Conservation (phyloP, 768 basidiomycete genomes). For the Boletus coccyginus region DNA sequence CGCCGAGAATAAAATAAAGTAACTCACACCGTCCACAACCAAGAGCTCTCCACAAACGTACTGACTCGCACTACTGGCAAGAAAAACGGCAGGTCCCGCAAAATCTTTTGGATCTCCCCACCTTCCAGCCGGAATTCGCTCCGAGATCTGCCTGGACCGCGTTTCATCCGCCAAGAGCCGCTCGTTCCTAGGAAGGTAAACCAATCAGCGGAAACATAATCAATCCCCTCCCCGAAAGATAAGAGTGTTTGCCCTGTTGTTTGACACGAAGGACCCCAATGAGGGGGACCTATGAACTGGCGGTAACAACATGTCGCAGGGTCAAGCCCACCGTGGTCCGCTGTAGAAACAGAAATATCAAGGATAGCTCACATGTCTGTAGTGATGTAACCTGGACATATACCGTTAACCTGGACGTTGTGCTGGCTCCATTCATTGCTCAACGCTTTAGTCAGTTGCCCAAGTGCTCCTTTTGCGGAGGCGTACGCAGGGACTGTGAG, state of each 20-base stretch:
- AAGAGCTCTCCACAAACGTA: constrained; percentile 70
- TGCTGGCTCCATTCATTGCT: constrained; percentile 91
- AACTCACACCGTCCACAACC: constrained; percentile 65
- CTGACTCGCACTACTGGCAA: constrained; percentile 60
- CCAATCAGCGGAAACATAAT: constrained; percentile 11
- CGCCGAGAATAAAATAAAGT: constrained; percentile 1
- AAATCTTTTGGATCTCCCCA: constrained; percentile 70
- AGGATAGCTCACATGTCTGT: constrained; percentile 73
- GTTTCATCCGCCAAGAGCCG: constrained; percentile 59
- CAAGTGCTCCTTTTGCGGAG: constrained; percentile 85
- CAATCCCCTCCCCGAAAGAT: constrained; percentile 5
- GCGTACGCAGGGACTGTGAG: constrained; percentile 86
- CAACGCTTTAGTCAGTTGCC: constrained; percentile 83
- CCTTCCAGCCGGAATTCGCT: constrained; percentile 64
- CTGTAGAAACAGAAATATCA: constrained; percentile 8
- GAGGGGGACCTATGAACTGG: neutral
- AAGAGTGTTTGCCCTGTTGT: neutral
- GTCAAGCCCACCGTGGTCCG: neutral
- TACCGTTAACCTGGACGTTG: constrained; percentile 86
- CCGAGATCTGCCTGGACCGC: constrained; percentile 63
- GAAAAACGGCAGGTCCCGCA: constrained; percentile 63
- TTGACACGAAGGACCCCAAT: constrained; percentile 9
- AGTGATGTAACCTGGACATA: constrained; percentile 84
- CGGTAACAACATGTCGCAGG: constrained; percentile 6
- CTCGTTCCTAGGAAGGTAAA: constrained; percentile 51